These are phyloP conservation scores for Ilyonectria sp. DNA, from an alignment of 2,329 filamentous ascomycete genomes.

Conservation along the genomic window DNA sequence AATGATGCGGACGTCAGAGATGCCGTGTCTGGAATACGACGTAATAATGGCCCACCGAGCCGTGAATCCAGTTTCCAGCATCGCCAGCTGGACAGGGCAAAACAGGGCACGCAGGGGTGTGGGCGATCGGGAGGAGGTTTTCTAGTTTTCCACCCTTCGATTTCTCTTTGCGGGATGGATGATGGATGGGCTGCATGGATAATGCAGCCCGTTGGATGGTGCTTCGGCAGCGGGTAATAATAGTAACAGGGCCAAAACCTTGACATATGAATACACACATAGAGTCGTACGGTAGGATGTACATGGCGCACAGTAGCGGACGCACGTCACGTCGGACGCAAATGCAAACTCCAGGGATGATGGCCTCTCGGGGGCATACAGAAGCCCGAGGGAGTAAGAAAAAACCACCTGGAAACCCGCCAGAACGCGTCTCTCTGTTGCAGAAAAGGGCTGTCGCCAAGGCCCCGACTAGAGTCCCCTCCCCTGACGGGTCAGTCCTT, in stretches of 20 bases:
- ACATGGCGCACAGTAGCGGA: background rate
- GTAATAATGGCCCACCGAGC: background rate
- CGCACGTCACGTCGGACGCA: background rate
- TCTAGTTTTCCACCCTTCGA: background rate
- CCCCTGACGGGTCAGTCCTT: slow-evolving; percentile 12
- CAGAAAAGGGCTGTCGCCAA: background rate
- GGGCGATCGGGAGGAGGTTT: background rate
- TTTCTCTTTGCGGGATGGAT: background rate
- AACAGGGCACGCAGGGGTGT: slow-evolving; percentile 1
- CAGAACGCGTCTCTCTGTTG: background rate
- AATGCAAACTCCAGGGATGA: slow-evolving; percentile 1
- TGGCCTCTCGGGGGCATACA: background rate
- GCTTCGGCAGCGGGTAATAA: background rate
- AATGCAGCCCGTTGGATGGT: background rate
- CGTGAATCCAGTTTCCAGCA: background rate
- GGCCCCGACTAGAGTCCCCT: background rate
- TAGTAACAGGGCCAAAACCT: slow-evolving; percentile 3
- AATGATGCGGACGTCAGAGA: background rate
- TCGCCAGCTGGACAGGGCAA: slow-evolving; percentile 1
- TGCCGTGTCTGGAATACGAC: background rate
- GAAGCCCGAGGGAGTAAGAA: background rate
- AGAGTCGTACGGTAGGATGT: background rate
- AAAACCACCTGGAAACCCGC: background rate
- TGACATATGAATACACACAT: background rate
- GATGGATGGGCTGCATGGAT: background rate